Percentiles rank a stretch among this genome's conserved stretches.
phyloP scores from a whole-genome alignment of 1,139 yeast species.

The Meyerozyma elateridarum region DNA sequence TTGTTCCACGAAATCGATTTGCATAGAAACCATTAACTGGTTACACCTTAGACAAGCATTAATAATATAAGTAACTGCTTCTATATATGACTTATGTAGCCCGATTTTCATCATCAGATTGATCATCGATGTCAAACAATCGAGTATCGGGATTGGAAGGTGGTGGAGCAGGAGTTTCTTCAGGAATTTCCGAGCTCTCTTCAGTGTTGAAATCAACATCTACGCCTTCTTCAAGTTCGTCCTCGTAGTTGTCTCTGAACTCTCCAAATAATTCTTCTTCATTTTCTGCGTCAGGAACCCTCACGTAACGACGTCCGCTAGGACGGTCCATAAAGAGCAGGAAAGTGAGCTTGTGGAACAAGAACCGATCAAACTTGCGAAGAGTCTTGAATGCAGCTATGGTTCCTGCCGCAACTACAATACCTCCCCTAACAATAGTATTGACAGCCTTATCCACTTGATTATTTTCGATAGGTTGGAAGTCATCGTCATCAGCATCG shows the following conservation, averaged over 20 bases:
- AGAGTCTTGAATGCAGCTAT: conserved; percentile 38
- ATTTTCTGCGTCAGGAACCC: conserved; percentile 42
- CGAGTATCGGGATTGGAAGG: conserved; percentile 25
- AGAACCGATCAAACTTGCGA: conserved; percentile 28
- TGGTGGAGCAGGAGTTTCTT: conserved; percentile 6
- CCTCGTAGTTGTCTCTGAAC: conserved; percentile 45
- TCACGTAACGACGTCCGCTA: conserved; percentile 40
- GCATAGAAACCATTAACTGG: conserved; percentile 22
- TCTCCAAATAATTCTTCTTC: conserved; percentile 49
- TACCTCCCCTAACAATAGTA: conserved; percentile 55
- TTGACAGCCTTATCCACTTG: conserved; percentile 61
- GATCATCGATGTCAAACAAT: conserved; percentile 37
- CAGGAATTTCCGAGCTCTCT: not conserved
- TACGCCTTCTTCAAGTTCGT: conserved; percentile 36
- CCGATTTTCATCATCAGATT: conserved; percentile 24
- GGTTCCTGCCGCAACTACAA: conserved; percentile 45
- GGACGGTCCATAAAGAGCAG: conserved; percentile 37
- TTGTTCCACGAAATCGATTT: conserved; percentile 57
- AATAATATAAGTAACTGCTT: conserved; percentile 3
- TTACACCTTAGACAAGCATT: conserved; percentile 1
- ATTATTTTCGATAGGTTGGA: conserved; percentile 62
- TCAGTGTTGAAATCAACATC: conserved; percentile 9
- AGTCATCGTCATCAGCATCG: conserved; percentile 58
- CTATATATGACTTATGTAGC: not conserved
- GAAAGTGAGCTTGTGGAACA: conserved; percentile 33